These are phyloP conservation scores for Pichia sorboxylosa DNA, from an alignment of 1,139 yeast species.

Conservation along the genomic window DNA sequence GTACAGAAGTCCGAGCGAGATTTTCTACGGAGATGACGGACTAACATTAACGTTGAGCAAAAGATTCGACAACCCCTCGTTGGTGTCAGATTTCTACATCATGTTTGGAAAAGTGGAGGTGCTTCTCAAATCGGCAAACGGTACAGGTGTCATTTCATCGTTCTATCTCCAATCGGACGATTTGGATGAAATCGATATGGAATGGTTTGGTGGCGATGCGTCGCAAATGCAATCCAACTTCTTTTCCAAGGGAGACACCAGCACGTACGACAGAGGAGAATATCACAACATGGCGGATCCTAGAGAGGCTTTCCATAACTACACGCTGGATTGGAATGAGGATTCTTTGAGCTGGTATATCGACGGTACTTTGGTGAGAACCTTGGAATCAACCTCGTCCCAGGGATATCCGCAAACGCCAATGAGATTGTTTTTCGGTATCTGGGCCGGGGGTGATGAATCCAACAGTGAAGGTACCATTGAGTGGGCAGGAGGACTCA, in stretches of 20 bases:
- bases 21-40: conserved; percentile 40
- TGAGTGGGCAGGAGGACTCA: conserved; percentile 47
- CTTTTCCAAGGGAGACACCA: conserved; percentile 68
- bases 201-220: conserved; percentile 70
- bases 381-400: conserved; percentile 27
- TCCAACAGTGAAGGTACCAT: conserved; percentile 39
- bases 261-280: conserved; percentile 69
- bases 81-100: conserved; percentile 65
- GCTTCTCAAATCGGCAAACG: conserved; percentile 57
- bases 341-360: conserved; percentile 39
- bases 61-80: conserved; percentile 63
- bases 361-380: conserved; percentile 34
- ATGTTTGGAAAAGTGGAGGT: conserved; percentile 83
- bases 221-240: conserved; percentile 68
- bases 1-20: conserved; percentile 27
- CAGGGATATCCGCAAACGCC: conserved; percentile 43
- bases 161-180: conserved; percentile 78
- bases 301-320: conserved; percentile 54
- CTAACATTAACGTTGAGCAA: conserved; percentile 45
- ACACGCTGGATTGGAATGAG: conserved; percentile 73
- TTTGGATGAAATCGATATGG: conserved; percentile 77
- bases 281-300: conserved; percentile 50
- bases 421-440: conserved; percentile 34
- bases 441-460: conserved; percentile 52
- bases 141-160: conserved; percentile 68